phyloP scores from a whole-genome alignment of 2,329 filamentous ascomycete species.

The Sarocladiaceae sp. region DNA sequence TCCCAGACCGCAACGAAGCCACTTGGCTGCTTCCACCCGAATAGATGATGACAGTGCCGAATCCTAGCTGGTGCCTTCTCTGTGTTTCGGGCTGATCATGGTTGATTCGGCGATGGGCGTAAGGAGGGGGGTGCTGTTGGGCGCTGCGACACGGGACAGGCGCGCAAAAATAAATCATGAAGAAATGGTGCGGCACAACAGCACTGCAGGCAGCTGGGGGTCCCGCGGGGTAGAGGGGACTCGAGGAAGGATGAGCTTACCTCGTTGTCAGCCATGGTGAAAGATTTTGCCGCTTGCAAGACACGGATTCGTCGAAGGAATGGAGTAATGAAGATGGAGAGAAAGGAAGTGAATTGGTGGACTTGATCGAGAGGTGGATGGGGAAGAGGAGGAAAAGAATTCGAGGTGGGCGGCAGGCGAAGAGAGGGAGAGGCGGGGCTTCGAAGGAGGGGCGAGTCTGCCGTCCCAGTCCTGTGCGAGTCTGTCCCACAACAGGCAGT shows the following conservation, averaged over 20 bases:
- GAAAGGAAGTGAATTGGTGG: slow-evolving; percentile 20
- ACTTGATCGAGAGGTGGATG: slow-evolving; percentile 17
- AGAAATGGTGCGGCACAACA: slow-evolving; percentile 5
- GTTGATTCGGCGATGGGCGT: not conserved
- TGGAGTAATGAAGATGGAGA: slow-evolving; percentile 18
- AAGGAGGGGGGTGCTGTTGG: slow-evolving; percentile 8
- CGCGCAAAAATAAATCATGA: slow-evolving; percentile 11
- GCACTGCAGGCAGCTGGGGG: slow-evolving; percentile 1
- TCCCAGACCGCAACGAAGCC: not conserved
- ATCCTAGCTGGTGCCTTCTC: not conserved
- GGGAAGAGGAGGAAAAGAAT: slow-evolving; percentile 15
- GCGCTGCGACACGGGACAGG: not conserved
- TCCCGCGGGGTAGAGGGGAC: slow-evolving; percentile 16
- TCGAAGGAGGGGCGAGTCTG: slow-evolving; percentile 12
- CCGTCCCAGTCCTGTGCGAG: slow-evolving; percentile 1
- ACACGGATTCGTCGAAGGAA: slow-evolving; percentile 20
- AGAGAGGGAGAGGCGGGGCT: slow-evolving; percentile 15
- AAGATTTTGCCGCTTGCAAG: slow-evolving; percentile 33
- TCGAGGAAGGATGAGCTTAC: slow-evolving; percentile 33
- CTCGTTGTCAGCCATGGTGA: slow-evolving; percentile 54
- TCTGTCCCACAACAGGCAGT: slow-evolving; percentile 8
- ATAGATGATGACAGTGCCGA: not conserved
- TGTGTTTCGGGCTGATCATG: not conserved
- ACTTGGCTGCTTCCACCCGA: not conserved
- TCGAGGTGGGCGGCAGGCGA: slow-evolving; percentile 15